Conservation (phyloP, 495 filamentous ascomycete species). For the Hypoxylon lienhwacheense region DNA sequence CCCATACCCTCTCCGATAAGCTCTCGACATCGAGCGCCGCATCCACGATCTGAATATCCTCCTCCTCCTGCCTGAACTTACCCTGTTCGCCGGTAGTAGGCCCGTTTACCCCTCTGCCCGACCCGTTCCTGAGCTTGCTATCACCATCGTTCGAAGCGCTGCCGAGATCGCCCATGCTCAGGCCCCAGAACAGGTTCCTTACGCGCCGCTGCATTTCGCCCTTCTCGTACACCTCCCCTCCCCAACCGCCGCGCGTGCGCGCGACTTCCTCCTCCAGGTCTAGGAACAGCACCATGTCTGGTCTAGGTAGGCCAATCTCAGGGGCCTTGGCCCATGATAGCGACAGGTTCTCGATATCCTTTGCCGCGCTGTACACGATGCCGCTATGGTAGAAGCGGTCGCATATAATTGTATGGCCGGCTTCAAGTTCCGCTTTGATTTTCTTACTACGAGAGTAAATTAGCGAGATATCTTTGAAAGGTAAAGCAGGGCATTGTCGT, state of each 20-base stretch:
- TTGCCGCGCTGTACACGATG: conserved; percentile 93
- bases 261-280: conserved; percentile 74
- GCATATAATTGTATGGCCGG: conserved; percentile 75
- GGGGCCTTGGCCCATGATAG: conserved; percentile 79
- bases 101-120: conserved; percentile 15
- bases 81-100: conserved; percentile 35
- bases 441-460: conserved; percentile 48
- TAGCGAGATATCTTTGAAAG: not conserved
- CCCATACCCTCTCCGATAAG: conserved; percentile 55
- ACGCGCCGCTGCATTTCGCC: conserved; percentile 80
- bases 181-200: conserved; percentile 66
- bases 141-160: conserved; percentile 21
- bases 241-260: conserved; percentile 77
- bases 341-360: conserved; percentile 67
- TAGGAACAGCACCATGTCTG: conserved; percentile 86
- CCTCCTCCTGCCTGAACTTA: conserved; percentile 52
- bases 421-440: conserved; percentile 62
- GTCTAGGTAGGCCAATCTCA: conserved; percentile 83
- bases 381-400: conserved; percentile 96
- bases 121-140: conserved; percentile 32
- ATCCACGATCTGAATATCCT: conserved; percentile 59
- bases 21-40: conserved; percentile 54
- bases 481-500: not conserved
- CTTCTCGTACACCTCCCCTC: conserved; percentile 86
- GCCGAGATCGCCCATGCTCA: conserved; percentile 51